Evolutionary conservation across 2,329 filamentous ascomycete genomes (phyloP).

Genomic region (Colletotrichum spinosum): DNA sequence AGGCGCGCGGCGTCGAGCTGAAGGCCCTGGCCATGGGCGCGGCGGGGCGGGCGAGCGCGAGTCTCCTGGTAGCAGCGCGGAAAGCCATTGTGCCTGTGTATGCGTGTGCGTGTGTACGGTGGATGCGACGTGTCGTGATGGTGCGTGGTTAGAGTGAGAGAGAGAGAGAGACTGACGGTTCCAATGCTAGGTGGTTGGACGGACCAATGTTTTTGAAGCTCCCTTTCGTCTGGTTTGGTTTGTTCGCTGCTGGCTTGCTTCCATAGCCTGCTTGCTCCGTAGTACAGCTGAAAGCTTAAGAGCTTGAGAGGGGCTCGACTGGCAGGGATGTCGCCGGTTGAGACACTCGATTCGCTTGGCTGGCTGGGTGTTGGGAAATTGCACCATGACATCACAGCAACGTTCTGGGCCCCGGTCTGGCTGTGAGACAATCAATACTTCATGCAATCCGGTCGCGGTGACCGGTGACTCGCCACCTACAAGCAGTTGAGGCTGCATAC

Average conservation of each 20-base stretch:
- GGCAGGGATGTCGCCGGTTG: slow-evolving; percentile 21
- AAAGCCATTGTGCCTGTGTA: slow-evolving; percentile 48
- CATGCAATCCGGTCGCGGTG: not conserved
- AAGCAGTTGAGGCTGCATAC: not conserved
- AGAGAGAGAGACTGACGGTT: too few species aligned
- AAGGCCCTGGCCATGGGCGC: slow-evolving; percentile 58
- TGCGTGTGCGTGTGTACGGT: slow-evolving; percentile 5
- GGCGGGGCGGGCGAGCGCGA: slow-evolving; percentile 46
- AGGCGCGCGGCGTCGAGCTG: slow-evolving; percentile 70
- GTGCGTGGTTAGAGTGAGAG: not conserved
- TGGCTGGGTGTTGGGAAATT: slow-evolving; percentile 17
- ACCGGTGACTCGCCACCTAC: not conserved
- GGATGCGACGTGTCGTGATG: not conserved
- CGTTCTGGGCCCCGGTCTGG: slow-evolving; percentile 2
- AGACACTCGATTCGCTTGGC: slow-evolving; percentile 28
- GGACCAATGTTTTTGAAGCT: slow-evolving; percentile 16
- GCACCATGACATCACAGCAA: slow-evolving; percentile 34
- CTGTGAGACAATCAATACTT: slow-evolving; percentile 20
- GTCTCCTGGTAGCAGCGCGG: slow-evolving; percentile 49
- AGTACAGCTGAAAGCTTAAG: slow-evolving; percentile 28
- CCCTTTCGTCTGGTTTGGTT: not conserved
- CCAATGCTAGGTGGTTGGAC: not conserved
- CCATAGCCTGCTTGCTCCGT: not conserved
- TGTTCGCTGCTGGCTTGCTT: not conserved
- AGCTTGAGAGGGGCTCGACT: not conserved